Base-by-base conservation (phyloP, 2,329 filamentous ascomycete species). In the Neonectria magnoliae region DNA sequence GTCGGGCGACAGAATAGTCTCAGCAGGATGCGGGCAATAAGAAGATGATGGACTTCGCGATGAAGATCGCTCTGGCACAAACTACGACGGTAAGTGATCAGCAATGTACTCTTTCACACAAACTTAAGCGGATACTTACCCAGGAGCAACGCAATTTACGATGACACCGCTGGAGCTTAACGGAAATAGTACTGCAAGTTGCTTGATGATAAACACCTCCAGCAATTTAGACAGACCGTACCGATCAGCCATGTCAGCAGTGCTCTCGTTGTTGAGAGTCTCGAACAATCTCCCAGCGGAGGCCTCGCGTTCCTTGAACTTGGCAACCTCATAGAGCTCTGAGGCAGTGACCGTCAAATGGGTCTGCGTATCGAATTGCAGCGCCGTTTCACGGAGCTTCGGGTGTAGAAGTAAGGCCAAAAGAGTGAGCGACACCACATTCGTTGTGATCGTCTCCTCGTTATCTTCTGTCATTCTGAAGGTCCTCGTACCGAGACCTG, bases 391-490 rank as follows among this genome's bases (percentile, higher is more conserved):
- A 55, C 81, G 81, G 4, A 89, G 76, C 68, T 82, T 85, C 0
- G 86, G 87, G 20, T 89, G 62, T 3, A 88, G 45, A 0, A 87
- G 75, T 0, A 84, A 66, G 0, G 79, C 82, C 0, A 89, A 76
- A 2, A 89, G 71, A 44, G 88, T 80, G 0, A 84, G 87, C 13
- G 77, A 80, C 60, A 89, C 76, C 10, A 87, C 83, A 60, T 89
- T 89, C 57, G 85, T 81, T 0, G 82, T 84, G 42, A 89, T 75
- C 0, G 75, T 82, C 16, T 68, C 73, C 74, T 89, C 87, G 42
- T 84, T 77, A 0, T 77, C 81, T 58, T 86, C 84, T 4, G 75
- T 76, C 57, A 77, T 84, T 0, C 74, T 60, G 2, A 7, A 14
- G 0, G 33, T 44, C 2, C 47, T 33, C 20, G 54, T 44, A 1